A percentile compares a stretch with the other conserved stretches of the same genome.
These are phyloP conservation scores for Ophiostoma ulmi DNA, from an alignment of 2,329 filamentous ascomycete genomes.

Conservation along the genomic window DNA sequence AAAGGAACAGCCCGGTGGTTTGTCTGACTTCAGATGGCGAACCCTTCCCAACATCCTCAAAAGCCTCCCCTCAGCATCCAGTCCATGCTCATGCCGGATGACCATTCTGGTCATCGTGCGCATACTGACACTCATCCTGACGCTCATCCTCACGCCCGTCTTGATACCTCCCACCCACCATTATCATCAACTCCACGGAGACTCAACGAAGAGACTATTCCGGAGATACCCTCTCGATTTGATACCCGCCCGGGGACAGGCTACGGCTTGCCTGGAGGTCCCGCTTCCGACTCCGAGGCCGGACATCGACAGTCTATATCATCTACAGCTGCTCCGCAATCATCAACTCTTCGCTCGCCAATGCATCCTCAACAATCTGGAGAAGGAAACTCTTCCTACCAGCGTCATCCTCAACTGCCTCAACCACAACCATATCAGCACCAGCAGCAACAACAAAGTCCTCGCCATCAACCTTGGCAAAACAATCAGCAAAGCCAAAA, in stretches of 20 bases:
- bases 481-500: neutral
- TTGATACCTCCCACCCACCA: neutral
- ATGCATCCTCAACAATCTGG: neutral
- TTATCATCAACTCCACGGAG: conserved; percentile 28
- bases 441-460: neutral
- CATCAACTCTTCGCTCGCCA: neutral
- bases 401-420: neutral
- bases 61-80: conserved; percentile 49
- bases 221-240: neutral
- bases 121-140: conserved; percentile 25
- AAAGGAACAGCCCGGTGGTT: neutral
- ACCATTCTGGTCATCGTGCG: conserved; percentile 40
- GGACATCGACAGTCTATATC: conserved; percentile 6
- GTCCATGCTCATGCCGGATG: conserved; percentile 47
- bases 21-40: conserved; percentile 35
- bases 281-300: neutral
- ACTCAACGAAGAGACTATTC: neutral
- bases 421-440: neutral
- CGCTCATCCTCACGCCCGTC: neutral
- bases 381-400: neutral
- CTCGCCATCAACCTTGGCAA: neutral
- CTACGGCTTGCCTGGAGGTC: conserved; percentile 2
- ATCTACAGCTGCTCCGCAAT: neutral
- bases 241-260: neutral
- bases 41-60: conserved; percentile 41